Evolutionary conservation across 2,329 filamentous ascomycete species (phyloP).

Genomic region (Aschersonia sp.): DNA sequence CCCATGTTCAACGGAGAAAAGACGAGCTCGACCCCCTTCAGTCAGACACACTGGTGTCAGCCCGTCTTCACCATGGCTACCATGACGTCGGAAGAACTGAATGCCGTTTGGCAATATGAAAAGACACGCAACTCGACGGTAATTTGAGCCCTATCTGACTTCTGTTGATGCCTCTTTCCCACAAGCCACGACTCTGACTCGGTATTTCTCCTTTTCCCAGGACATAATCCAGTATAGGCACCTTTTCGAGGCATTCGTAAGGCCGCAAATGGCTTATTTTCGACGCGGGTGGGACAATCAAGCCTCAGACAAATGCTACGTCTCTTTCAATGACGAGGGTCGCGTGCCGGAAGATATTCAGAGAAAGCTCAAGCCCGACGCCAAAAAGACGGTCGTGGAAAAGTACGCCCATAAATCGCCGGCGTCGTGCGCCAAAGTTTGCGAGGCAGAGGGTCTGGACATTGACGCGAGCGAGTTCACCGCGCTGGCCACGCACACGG

Average conservation of each 20-base stretch:
- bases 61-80: constrained; percentile 44
- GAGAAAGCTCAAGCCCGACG: constrained; percentile 21
- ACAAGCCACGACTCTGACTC: too few relatives aligned
- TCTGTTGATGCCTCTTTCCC: not conserved
- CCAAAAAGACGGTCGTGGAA: constrained; percentile 25
- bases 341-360: constrained; percentile 15
- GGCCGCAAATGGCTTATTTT: constrained; percentile 23
- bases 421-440: constrained; percentile 34
- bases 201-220: constrained; percentile 11
- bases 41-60: constrained; percentile 37
- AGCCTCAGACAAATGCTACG: constrained; percentile 31
- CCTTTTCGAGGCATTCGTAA: constrained; percentile 33
- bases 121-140: constrained; percentile 29
- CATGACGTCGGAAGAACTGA: constrained; percentile 36
- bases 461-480: constrained; percentile 19
- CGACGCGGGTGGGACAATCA: constrained; percentile 39
- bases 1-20: constrained; percentile 44
- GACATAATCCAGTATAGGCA: constrained; percentile 30
- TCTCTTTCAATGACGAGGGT: constrained; percentile 22
- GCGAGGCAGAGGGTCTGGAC: constrained; percentile 23
- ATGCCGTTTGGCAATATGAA: constrained; percentile 37
- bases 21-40: constrained; percentile 33
- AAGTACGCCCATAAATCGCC: constrained; percentile 28
- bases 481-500: constrained; percentile 12
- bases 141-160: not conserved